A percentile compares a stretch with the other conserved stretches of the same genome.
Conservation (phyloP, 306 rosid genomes). For the Alnus rubra region DNA sequence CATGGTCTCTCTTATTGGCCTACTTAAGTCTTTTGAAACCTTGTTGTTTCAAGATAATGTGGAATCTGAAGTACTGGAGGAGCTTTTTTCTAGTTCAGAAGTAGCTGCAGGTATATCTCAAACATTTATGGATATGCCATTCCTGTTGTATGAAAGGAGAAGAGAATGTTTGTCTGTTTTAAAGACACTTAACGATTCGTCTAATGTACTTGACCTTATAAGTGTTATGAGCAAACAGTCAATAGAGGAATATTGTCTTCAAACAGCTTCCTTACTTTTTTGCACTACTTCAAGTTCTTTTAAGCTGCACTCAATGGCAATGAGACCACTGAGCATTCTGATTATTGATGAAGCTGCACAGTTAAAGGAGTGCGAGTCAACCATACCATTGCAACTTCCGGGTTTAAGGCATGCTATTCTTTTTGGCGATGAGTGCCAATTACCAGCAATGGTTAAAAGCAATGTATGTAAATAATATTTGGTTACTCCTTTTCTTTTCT, state of each 20-base stretch:
- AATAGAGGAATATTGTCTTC: constrained; percentile 50
- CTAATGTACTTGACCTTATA: constrained; percentile 44
- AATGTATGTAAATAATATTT: constrained; percentile 36
- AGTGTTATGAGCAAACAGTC: background rate
- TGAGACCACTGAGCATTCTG: constrained; percentile 45
- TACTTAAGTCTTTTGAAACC: constrained; percentile 43
- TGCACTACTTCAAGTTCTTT: constrained; percentile 70
- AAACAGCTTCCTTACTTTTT: constrained; percentile 56
- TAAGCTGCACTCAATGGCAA: constrained; percentile 44
- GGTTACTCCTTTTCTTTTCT: background rate
- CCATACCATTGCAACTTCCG: constrained; percentile 61
- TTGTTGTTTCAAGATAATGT: constrained; percentile 37
- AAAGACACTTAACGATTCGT: constrained; percentile 38
- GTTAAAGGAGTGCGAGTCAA: constrained; percentile 70
- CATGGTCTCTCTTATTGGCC: constrained; percentile 29
- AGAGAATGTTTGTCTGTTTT: constrained; percentile 47
- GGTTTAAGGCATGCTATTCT: constrained; percentile 59
- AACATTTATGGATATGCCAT: constrained; percentile 7
- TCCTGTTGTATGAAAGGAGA: constrained; percentile 33
- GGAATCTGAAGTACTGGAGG: constrained; percentile 45
- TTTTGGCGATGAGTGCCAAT: constrained; percentile 77
- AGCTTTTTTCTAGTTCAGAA: constrained; percentile 33
- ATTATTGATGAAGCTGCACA: constrained; percentile 89
- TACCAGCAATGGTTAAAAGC: constrained; percentile 70
- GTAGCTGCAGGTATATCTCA: constrained; percentile 11